Base-by-base conservation (phyloP, 2,329 filamentous ascomycete genomes). In the Chaetomium sp. region DNA sequence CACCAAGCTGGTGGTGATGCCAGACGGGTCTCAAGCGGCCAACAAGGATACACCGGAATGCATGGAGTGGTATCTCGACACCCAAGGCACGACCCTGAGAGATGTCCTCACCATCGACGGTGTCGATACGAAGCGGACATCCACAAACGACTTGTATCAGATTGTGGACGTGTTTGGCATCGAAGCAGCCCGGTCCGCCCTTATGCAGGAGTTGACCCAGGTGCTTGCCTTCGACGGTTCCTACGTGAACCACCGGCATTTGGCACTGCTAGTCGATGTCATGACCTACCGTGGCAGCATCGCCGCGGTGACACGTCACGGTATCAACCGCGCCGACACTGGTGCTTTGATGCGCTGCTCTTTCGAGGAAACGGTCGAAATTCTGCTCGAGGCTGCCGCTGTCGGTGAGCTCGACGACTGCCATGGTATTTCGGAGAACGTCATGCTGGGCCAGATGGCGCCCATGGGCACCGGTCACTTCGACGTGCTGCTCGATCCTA, bases 341-440 rank as follows among this genome's bases (percentile, higher is more conserved):
- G 95, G 95, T 82, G 96, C 95, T 10, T 84, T 99, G 73, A 99
- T 99, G 95, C 90, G 95, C 77, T 99, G 96, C 83, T 99, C 95
- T 1, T 99, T 99, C 80, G 95, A 99, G 79, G 96, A 99, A 78
- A 99, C 95, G 0, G 95, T 99, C 49, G 96, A 99, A 76, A 99
- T 99, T 82, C 83, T 99, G 60, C 87, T 99, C 23, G 95, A 99
- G 75, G 96, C 95, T 67, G 95, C 95, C 27, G 92, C 93, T 19
- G 92, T 92, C 58, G 95, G 95, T 75, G 95, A 99, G 78, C 85
- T 99, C 35, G 95, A 99, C 75, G 95, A 99, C 78, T 99, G 96
- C 81, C 91, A 93, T 66, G 95, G 95, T 83, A 94, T 99, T 58
- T 98, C 95, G 19, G 95, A 99, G 80, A 99, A 99, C 80, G 90